These are phyloP conservation scores for Ensete ventricosum DNA, from an alignment of 176 grass and related monocot genomes.

Conservation along the genomic window DNA sequence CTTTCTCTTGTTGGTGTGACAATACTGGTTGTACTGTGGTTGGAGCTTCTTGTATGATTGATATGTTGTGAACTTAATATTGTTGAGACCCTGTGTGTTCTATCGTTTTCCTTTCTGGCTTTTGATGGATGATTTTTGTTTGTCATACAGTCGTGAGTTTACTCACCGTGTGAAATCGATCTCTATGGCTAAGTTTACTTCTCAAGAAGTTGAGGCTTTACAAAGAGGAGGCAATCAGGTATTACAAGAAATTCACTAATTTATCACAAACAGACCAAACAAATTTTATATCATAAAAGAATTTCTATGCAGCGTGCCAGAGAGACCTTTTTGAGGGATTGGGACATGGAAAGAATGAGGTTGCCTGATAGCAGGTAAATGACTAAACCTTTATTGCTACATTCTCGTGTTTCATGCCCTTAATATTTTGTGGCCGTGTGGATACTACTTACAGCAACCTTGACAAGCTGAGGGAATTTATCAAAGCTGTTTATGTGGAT, in stretches of 20 bases:
- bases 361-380: conserved; percentile 64
- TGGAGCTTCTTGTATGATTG: not conserved
- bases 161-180: conserved; percentile 90
- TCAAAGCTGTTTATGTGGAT: conserved; percentile 80
- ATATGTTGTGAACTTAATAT: not conserved
- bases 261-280: not conserved
- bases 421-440: conserved; percentile 8
- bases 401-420: not conserved
- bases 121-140: not conserved
- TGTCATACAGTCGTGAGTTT: conserved; percentile 58
- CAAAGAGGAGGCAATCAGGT: conserved; percentile 93
- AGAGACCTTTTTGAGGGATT: conserved; percentile 67
- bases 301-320: conserved; percentile 42
- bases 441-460: conserved; percentile 33
- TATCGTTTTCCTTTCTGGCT: not conserved
- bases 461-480: conserved; percentile 71
- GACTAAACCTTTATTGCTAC: not conserved
- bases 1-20: not conserved
- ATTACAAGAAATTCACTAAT: not conserved
- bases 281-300: not conserved
- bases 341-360: conserved; percentile 45
- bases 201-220: conserved; percentile 64
- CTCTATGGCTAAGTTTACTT: conserved; percentile 72
- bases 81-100: not conserved
- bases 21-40: not conserved